Evolutionary conservation across 2,329 filamentous ascomycete genomes (phyloP).

Genomic region (Sphaerulina vaccinii): DNA sequence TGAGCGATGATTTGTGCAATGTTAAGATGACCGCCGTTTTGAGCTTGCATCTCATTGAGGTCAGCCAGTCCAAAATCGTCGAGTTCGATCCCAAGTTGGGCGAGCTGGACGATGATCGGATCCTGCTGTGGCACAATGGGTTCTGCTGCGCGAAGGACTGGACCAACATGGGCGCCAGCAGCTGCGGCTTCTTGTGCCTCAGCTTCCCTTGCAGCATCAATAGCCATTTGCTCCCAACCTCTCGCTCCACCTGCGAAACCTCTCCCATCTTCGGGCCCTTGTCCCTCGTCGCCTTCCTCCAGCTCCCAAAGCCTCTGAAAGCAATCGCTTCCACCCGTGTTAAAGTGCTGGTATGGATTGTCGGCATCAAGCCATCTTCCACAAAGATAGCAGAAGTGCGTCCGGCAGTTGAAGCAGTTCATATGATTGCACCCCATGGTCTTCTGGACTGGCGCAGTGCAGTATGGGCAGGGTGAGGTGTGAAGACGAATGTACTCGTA

Average conservation of each 20-base stretch:
- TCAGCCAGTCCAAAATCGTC: slow-evolving; percentile 10
- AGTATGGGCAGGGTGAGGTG: slow-evolving; percentile 87
- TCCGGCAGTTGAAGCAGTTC: slow-evolving; percentile 84
- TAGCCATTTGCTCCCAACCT: slow-evolving; percentile 45
- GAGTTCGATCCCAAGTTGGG: slow-evolving; percentile 21
- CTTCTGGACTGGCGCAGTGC: slow-evolving; percentile 81
- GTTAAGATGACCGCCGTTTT: too few relatives aligned
- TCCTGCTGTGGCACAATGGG: slow-evolving; percentile 16
- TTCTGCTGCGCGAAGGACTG: slow-evolving; percentile 12
- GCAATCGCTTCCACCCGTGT: slow-evolving; percentile 65
- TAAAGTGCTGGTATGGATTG: slow-evolving; percentile 90
- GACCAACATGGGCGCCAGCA: slow-evolving; percentile 31
- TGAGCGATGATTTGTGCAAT: too few relatives aligned
- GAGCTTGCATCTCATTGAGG: background rate
- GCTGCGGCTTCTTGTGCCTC: slow-evolving; percentile 35
- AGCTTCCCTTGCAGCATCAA: slow-evolving; percentile 36
- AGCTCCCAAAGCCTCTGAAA: slow-evolving; percentile 89
- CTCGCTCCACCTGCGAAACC: slow-evolving; percentile 44
- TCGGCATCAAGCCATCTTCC: slow-evolving; percentile 76
- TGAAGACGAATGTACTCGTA: slow-evolving; percentile 78
- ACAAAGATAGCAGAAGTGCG: slow-evolving; percentile 95
- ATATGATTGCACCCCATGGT: slow-evolving; percentile 95
- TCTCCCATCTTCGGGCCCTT: slow-evolving; percentile 40
- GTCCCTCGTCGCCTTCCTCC: slow-evolving; percentile 69
- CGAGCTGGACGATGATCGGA: slow-evolving; percentile 24